Evolutionary conservation across 225 moss, liverwort and hornwort species (phyloP), one percentile per base, ranked within the genome.

Genomic region (Bryoerythrophyllum caledonicum): DNA sequence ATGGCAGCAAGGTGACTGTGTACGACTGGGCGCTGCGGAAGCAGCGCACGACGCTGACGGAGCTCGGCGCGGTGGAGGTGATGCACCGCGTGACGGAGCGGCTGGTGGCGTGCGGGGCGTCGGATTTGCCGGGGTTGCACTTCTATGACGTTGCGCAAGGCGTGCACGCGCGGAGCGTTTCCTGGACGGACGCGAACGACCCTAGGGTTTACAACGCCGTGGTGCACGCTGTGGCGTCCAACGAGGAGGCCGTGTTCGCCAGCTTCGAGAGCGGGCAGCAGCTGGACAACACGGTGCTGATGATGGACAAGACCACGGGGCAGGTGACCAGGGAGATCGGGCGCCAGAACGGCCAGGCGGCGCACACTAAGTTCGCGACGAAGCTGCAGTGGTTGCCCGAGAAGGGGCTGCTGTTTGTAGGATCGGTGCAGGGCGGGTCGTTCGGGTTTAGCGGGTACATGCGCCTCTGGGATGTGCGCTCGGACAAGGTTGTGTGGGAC

Each of bases 201-300:
- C 92, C 92, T 1, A 62, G 96, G 55, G 87, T 96, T 23, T 96
- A 92, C 77, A 96, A 87, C 62, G 88, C 96, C 2, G 57, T 78
- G 7, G 94, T 92, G 63, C 74, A 80, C 7, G 96, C 94, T 0
- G n/a, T 96, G 24, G 25, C 92, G 0, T 85, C 92, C 20, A 92
- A 89, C 27, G 78, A 78, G 19, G 37, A 75, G 7, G 52, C 81
- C 0, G 61, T 94, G 41, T 91, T 94, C 71, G 94, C 81, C 8
- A 96, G 96, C 70, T 94, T 92, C 30, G 96, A 96, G 69, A 96
- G 91, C 25, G 96, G 92, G 17, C 96, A 96, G 80, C 89, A 91
- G 30, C 82, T 94, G 48, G 96, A 96, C 70, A 96, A 96, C 60
- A 59, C 88, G 0, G 67, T 96, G 16, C 61, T 92, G 56, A 35